These are phyloP conservation scores for Caulochytrium protostelioides DNA, from an alignment of 371 early-diverging fungal species.

Conservation along the genomic window DNA sequence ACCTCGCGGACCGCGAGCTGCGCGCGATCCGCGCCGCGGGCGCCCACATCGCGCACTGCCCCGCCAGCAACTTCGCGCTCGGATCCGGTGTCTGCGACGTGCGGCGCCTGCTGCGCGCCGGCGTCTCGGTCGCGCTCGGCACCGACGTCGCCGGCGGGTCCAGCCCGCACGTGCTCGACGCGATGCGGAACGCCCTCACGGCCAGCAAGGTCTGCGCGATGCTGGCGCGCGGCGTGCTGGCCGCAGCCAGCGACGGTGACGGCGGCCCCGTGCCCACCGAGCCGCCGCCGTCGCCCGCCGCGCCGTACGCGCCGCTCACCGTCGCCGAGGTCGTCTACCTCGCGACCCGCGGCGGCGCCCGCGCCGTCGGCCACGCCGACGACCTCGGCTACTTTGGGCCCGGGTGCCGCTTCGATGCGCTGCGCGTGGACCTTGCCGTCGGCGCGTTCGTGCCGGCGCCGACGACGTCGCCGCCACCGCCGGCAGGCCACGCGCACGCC, in stretches of 20 bases:
- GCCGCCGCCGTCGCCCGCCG: not conserved
- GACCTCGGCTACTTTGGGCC: conserved; percentile 52
- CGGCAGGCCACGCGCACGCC: not conserved
- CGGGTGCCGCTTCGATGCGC: conserved; percentile 77
- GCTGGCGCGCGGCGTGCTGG: conserved; percentile 1
- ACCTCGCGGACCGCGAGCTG: conserved; percentile 50
- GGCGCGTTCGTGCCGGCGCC: not conserved
- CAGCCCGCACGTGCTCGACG: conserved; percentile 61
- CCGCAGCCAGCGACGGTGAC: not conserved
- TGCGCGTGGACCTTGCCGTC: conserved; percentile 39
- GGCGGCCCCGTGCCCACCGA: not conserved
- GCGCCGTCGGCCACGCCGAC: conserved; percentile 43
- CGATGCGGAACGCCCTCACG: conserved; percentile 51
- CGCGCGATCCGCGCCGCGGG: conserved; percentile 29
- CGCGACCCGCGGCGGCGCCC: conserved; percentile 76
- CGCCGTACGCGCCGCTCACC: conserved; percentile 14
- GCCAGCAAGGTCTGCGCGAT: conserved; percentile 35
- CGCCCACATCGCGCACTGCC: conserved; percentile 69
- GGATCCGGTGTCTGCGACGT: conserved; percentile 63
- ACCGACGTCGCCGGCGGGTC: conserved; percentile 82
- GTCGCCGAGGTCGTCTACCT: conserved; percentile 52
- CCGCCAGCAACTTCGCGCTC: conserved; percentile 69
- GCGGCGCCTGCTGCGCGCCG: conserved; percentile 39
- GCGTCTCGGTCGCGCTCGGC: conserved; percentile 63
- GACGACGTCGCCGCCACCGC: not conserved